phyloP scores from a whole-genome alignment of 202 grass and related monocot species.

The Panicum hallii region DNA sequence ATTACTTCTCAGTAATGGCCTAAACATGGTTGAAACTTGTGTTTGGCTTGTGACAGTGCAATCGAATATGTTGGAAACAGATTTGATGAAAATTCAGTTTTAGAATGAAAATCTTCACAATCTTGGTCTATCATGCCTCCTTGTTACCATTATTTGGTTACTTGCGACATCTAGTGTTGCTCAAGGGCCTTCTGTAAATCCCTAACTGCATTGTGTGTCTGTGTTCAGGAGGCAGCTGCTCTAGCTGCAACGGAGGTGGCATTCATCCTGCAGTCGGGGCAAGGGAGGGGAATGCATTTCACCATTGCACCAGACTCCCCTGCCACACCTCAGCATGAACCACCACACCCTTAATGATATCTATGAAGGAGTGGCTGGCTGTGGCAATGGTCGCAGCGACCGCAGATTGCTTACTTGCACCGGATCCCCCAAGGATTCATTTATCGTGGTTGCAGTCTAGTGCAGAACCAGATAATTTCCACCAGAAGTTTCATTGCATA shows the following conservation, averaged over 20 bases:
- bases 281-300: constrained; percentile 86
- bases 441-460: constrained; percentile 28
- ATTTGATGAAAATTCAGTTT: not conserved
- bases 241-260: constrained; percentile 87
- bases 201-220: constrained; percentile 15
- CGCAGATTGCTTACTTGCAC: constrained; percentile 16
- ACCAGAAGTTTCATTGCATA: constrained; percentile 26
- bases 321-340: constrained; percentile 81
- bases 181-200: not conserved
- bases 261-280: constrained; percentile 84
- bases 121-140: not conserved
- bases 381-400: not conserved
- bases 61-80: not conserved
- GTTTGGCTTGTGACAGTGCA: not conserved
- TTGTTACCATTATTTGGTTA: not conserved
- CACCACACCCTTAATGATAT: constrained; percentile 44
- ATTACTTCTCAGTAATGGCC: not conserved
- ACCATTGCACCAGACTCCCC: constrained; percentile 86
- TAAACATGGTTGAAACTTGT: not conserved
- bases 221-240: constrained; percentile 76
- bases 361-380: not conserved
- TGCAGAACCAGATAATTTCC: constrained; percentile 45
- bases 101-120: not conserved
- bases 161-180: not conserved
- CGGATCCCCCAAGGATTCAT: not conserved